These are phyloP conservation scores for Tuber magnatum DNA, from an alignment of 495 filamentous ascomycete genomes.

Conservation along the genomic window DNA sequence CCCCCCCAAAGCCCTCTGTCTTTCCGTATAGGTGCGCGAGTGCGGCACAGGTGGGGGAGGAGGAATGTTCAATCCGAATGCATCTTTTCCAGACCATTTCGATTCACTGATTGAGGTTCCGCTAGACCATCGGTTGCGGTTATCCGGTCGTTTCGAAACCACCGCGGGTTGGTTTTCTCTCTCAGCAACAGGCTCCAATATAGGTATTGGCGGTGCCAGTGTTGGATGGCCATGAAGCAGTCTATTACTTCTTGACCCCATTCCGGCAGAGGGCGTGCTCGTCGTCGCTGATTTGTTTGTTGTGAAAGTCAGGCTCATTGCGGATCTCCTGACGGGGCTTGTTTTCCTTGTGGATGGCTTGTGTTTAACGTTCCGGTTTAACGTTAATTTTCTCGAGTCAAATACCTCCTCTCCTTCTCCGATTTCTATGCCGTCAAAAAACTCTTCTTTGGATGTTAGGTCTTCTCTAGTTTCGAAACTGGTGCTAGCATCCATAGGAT, in stretches of 20 bases:
- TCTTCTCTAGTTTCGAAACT: constrained; percentile 9
- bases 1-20: constrained; percentile 55
- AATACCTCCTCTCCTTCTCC: constrained; percentile 70
- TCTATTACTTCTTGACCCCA: constrained; percentile 27
- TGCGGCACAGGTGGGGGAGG: constrained; percentile 52
- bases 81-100: constrained; percentile 35
- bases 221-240: constrained; percentile 52
- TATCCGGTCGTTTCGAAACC: constrained; percentile 23
- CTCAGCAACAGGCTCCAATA: constrained; percentile 87
- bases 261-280: constrained; percentile 43
- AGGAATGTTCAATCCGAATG: constrained; percentile 50
- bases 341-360: constrained; percentile 58
- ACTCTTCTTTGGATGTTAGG: constrained; percentile 60
- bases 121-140: constrained; percentile 34
- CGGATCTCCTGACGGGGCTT: constrained; percentile 61
- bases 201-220: constrained; percentile 60
- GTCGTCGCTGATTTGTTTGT: constrained; percentile 47
- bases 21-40: constrained; percentile 45
- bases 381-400: constrained; percentile 64
- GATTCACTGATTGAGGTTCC: constrained; percentile 20
- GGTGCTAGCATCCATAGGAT: constrained; percentile 39
- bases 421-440: constrained; percentile 80
- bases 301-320: constrained; percentile 84
- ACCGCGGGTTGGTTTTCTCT: constrained; percentile 62
- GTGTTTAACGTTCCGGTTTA: constrained; percentile 91